Evolutionary conservation across 495 filamentous ascomycete genomes (phyloP), one percentile per base, ranked within the genome.

Genomic region (Penicillium paxilli): DNA sequence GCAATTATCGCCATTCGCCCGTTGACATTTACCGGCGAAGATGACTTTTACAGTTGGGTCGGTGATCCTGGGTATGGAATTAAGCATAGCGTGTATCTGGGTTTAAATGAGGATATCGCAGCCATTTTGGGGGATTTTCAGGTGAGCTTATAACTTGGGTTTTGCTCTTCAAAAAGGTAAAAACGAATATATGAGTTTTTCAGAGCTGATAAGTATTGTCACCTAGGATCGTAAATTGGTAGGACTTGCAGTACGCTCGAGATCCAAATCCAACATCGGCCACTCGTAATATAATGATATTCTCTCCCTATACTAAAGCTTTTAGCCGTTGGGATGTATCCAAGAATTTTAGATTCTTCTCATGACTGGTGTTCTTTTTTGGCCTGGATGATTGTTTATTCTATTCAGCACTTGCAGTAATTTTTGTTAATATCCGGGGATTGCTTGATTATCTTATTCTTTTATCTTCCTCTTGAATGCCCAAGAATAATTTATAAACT

Each of bases 101-200:
- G 24, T 48, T 48, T 33, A 35, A 48, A 48, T 23, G 16, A 48
- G 16, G 45, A 48, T 17, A 48, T 48, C 21, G 26, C 45, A 23
- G 45, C 45, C 25, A 48, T 48, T 48, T 48, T 23, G 16, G 45
- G 45, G 28, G 45, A 48, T 48, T 48, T 48, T 33, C 45, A 48
- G 45, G 45, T 48, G 45, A 48, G 45, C 33, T 37, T 16, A 37
- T 33, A 28, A 20, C 26, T 48, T 17, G 25, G n/a, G 21, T 33
- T n/a, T 48, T 48, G 21, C 45, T 48, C 45, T 48, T 48, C 45
- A 37, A 37, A 37, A 37, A 37, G 33, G 33, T n/a, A 37, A 37
- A 37, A 37, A 17, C 23, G 3, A 22, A 47, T 25, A 24, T 28
- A 26, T 47, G 44, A 47, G 24, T 25, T 47, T 25, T 28, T 25